These are phyloP conservation scores for Neohortaea acidophila DNA, from an alignment of 495 filamentous ascomycete species.

Conservation along the genomic window DNA sequence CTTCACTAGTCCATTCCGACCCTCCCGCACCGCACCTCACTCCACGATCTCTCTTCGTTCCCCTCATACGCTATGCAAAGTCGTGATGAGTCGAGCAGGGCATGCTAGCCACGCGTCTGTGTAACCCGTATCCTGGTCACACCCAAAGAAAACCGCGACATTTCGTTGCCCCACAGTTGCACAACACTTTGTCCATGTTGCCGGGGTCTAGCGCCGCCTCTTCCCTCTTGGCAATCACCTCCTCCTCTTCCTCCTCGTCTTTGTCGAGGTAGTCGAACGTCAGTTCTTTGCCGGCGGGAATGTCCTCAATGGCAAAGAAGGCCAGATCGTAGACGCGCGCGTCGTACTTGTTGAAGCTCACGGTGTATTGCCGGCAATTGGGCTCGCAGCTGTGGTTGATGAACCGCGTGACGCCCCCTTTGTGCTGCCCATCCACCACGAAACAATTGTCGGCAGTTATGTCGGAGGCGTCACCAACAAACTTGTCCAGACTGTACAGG, in stretches of 20 bases:
- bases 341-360: slow-evolving; percentile 64
- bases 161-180: slow-evolving; percentile 49
- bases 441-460: slow-evolving; percentile 27
- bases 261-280: slow-evolving; percentile 68
- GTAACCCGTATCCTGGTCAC: too few relatives aligned
- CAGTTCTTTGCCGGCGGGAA: slow-evolving; percentile 54
- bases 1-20: too few relatives aligned
- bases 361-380: slow-evolving; percentile 68
- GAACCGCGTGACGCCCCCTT: slow-evolving; percentile 44
- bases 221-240: slow-evolving; percentile 18
- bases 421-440: slow-evolving; percentile 44
- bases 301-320: slow-evolving; percentile 62
- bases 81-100: too few relatives aligned
- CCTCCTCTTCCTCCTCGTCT: slow-evolving; percentile 38
- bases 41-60: too few relatives aligned
- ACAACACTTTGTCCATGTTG: slow-evolving; percentile 38
- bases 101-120: too few relatives aligned
- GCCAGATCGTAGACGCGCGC: slow-evolving; percentile 69
- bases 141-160: slow-evolving; percentile 55
- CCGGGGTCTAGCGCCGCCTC: slow-evolving; percentile 28
- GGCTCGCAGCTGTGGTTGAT: slow-evolving; percentile 57
- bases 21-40: too few relatives aligned
- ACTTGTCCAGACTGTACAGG: slow-evolving; percentile 76
- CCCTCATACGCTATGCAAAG: too few relatives aligned
- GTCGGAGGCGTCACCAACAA: slow-evolving; percentile 31